Base-by-base conservation (phyloP, 2,329 filamentous ascomycete genomes). In the Pyricularia grisea region DNA sequence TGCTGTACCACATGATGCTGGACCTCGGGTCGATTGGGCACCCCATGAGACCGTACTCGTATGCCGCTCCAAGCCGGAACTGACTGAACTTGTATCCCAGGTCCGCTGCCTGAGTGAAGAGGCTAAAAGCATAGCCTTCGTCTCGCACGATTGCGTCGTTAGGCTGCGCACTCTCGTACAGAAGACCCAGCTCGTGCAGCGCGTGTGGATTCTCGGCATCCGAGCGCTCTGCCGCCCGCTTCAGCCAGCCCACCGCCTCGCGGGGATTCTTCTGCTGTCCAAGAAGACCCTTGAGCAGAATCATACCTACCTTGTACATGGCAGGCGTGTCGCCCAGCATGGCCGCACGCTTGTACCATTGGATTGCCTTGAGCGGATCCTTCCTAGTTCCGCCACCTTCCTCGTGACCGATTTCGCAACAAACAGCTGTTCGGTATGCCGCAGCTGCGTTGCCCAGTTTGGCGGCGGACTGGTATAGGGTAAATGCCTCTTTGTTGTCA, bases 261-360 rank as follows among this genome's bases (percentile, higher is more conserved):
- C 91, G 87, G 2, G 92, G 87, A 75, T 96, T 97, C 75, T 84
- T 88, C 28, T 85, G 86, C 77, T 98, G 94, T 4, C 94, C 94
- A n/a, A 99, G 85, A 31, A 98, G 84, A 12, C 94, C 95, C 79
- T 98, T 98, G 68, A 98, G 86, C 71, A 92, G 82, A 73, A 99
- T 97, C 90, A 97, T 97, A 70, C 95, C 95, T 79, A 98, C 89
- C 80, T 99, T 99, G 82, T 97, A 99, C 93, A 98, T 97, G 33
- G 94, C 95, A 0, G 94, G 92, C 1, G 91, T 90, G 75, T 99
- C 94, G 3, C 95, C 94, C 2, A 98, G 84, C 14, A 91, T 90
- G 12, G 95, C 94, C 7, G 95, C 93, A 63, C 94, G 91, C 77
- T 94, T 93, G 79, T 99, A 99, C 95, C 95, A 99, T 78, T 98